These are phyloP conservation scores for Cyberlindnera xylosilytica DNA, from an alignment of 805 yeast genomes.

Conservation along the genomic window DNA sequence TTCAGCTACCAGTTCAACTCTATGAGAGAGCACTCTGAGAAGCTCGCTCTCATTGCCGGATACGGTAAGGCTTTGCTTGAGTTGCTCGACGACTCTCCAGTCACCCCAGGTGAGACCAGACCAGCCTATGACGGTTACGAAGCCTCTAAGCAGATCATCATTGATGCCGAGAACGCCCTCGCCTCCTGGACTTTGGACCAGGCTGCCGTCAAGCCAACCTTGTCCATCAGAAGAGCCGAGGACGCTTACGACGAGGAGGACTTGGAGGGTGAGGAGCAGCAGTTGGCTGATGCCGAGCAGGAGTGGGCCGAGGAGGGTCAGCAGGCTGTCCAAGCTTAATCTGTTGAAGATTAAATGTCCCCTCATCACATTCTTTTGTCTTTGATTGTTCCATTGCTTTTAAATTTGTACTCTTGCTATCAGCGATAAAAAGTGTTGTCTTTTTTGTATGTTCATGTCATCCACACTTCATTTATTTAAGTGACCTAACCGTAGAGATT, in stretches of 20 bases:
- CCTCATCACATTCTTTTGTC: neutral
- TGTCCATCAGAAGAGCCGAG: conserved; percentile 60
- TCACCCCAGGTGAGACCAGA: conserved; percentile 90
- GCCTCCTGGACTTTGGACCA: conserved; percentile 82
- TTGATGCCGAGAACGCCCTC: conserved; percentile 81
- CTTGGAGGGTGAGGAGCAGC: conserved; percentile 44
- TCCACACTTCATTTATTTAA: neutral
- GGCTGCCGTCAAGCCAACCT: conserved; percentile 80
- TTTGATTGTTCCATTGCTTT: neutral
- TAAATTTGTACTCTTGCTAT: neutral
- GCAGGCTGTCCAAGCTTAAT: conserved; percentile 24
- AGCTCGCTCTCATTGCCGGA: conserved; percentile 81
- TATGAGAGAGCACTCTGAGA: conserved; percentile 80
- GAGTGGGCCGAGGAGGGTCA: conserved; percentile 46
- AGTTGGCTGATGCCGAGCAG: conserved; percentile 51
- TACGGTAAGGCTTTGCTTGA: conserved; percentile 86
- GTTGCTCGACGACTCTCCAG: conserved; percentile 79
- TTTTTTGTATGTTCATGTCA: neutral
- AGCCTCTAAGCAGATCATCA: conserved; percentile 82
- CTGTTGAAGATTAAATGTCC: too few species aligned
- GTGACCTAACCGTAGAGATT: too few species aligned
- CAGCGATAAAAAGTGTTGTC: conserved; percentile 1
- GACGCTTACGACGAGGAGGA: conserved; percentile 51
- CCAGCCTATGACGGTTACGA: conserved; percentile 87
- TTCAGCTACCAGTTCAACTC: conserved; percentile 84